Conservation (phyloP, 1,284 basidiomycete genomes). For the Rhodotorula sp. region DNA sequence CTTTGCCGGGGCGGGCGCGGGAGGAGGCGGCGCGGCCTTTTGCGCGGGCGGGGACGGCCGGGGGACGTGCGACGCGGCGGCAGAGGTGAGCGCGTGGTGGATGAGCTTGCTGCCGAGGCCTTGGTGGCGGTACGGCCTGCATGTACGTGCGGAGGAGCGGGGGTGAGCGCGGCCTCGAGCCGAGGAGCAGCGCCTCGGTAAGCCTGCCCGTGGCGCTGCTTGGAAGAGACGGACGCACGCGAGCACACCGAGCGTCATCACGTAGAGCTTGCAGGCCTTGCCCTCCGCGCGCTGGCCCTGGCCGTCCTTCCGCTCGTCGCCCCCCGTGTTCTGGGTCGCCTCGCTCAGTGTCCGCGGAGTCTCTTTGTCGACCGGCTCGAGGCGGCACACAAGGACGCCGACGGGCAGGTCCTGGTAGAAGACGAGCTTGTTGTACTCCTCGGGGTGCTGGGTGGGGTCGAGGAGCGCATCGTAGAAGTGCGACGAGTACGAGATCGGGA, state of each 20-base stretch:
- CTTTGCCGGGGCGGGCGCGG: conserved; percentile 23
- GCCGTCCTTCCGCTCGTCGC: too few relatives aligned
- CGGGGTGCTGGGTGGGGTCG: conserved; percentile 31
- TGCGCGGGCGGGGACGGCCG: conserved; percentile 11
- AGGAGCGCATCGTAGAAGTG: conserved; percentile 44
- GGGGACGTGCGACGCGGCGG: conserved; percentile 47
- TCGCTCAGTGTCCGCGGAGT: conserved; percentile 16
- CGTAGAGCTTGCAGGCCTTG: conserved; percentile 49
- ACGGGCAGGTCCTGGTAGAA: conserved; percentile 54
- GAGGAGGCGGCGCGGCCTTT: conserved; percentile 13
- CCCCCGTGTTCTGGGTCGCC: conserved; percentile 11
- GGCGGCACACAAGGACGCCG: conserved; percentile 50
- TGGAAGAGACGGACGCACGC: conserved; percentile 30
- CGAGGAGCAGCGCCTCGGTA: neutral
- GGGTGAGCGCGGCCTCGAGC: neutral
- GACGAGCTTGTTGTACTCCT: conserved; percentile 45
- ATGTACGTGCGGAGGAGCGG: neutral
- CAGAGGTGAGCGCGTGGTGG: conserved; percentile 48
- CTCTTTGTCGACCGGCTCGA: conserved; percentile 42
- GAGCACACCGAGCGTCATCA: conserved; percentile 54
- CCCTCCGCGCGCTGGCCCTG: neutral
- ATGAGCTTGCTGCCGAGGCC: conserved; percentile 51
- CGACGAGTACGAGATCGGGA: conserved; percentile 43
- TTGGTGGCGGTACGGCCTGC: conserved; percentile 51
- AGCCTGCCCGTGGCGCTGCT: too few relatives aligned